Conservation (phyloP, 2,329 filamentous ascomycete genomes). For the Chrysoporthe cubensis region DNA sequence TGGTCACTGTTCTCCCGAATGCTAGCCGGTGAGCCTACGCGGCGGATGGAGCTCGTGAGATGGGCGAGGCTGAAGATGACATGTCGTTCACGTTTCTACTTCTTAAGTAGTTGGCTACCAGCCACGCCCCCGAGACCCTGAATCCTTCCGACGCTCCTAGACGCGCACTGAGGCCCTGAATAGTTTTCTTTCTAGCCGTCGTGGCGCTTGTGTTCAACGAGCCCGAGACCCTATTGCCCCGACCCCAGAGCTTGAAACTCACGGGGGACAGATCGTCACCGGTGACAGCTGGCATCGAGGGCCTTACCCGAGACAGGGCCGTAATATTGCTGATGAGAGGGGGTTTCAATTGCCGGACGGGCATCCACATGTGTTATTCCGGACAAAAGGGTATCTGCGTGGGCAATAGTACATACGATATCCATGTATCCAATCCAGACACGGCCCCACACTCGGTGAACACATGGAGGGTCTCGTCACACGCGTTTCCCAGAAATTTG, state of each 20-base stretch:
- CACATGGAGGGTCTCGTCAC: not conserved
- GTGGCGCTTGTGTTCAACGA: slow-evolving; percentile 1
- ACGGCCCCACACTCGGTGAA: not conserved
- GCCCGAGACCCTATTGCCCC: not conserved
- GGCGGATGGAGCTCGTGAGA: too few relatives aligned
- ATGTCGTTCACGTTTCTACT: not conserved
- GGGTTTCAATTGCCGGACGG: not conserved
- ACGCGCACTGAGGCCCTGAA: too few relatives aligned
- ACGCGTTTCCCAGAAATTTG: not conserved
- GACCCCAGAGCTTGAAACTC: not conserved
- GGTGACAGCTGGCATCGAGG: not conserved
- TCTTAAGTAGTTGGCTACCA: not conserved
- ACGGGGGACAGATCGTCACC: not conserved
- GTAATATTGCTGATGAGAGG: too few relatives aligned
- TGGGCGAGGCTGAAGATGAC: not conserved
- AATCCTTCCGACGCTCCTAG: not conserved
- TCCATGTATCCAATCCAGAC: not conserved
- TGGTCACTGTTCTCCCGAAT: not conserved
- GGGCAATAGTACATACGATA: not conserved
- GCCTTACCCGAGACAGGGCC: not conserved
- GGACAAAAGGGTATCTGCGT: not conserved
- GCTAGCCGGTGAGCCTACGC: too few relatives aligned
- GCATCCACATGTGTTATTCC: not conserved
- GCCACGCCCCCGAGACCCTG: not conserved
- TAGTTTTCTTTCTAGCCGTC: not conserved